phyloP scores from a whole-genome alignment of 495 filamentous ascomycete genomes.

The Pseudomonodictys pantanalensis region DNA sequence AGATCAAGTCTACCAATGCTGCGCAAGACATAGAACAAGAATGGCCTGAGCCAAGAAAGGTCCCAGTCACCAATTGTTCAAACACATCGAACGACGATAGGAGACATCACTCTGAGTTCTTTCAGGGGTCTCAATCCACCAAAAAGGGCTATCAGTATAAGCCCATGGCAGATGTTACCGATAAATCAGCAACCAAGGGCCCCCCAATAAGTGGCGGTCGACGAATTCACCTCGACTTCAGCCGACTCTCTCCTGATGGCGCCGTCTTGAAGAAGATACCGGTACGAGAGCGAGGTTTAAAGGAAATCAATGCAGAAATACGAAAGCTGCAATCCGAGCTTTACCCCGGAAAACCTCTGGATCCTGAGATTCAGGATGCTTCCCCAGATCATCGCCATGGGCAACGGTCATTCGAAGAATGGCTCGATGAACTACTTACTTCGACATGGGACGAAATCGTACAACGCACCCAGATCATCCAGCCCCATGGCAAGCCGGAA shows the following conservation, averaged over 20 bases:
- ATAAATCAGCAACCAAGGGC: neutral
- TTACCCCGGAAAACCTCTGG: neutral
- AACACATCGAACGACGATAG: neutral
- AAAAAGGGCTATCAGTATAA: neutral
- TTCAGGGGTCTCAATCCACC: neutral
- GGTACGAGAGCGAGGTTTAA: neutral
- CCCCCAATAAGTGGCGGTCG: neutral
- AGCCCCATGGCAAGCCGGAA: neutral
- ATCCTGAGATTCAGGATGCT: neutral
- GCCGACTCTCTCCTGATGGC: neutral
- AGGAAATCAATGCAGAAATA: neutral
- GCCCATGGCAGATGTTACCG: neutral
- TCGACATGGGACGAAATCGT: neutral
- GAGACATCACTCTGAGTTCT: neutral
- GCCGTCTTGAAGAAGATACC: neutral
- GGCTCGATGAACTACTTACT: neutral
- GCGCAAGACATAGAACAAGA: neutral
- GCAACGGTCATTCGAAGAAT: neutral
- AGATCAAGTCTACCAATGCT: neutral
- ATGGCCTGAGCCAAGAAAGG: neutral
- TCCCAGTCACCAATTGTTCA: neutral
- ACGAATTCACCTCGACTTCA: neutral
- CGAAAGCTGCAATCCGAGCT: neutral
- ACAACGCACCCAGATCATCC: neutral
- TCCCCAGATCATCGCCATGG: neutral